Percentiles rank a stretch among this genome's conserved stretches.
Evolutionary conservation across 345 rosid species (phyloP).

Genomic region (Orychophragmus violaceus): DNA sequence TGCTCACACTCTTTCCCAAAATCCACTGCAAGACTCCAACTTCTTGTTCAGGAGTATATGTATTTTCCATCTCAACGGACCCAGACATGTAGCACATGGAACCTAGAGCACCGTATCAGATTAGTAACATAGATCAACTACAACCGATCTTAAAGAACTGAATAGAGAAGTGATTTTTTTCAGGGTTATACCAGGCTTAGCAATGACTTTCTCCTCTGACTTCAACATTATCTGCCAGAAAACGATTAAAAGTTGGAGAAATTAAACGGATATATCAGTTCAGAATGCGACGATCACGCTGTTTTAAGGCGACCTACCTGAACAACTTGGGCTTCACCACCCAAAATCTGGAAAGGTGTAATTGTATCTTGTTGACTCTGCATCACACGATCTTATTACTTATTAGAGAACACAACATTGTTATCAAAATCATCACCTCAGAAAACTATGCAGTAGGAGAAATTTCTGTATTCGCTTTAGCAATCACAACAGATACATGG

Average conservation of each 20-base stretch:
- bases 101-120: slow-evolving; percentile 34
- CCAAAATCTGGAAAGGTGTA: slow-evolving; percentile 88
- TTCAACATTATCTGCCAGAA: slow-evolving; percentile 79
- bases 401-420: not conserved
- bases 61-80: slow-evolving; percentile 81
- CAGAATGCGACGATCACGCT: not conserved
- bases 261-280: not conserved
- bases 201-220: slow-evolving; percentile 74
- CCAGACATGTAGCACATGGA: slow-evolving; percentile 99
- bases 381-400: slow-evolving; percentile 18
- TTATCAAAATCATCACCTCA: not conserved
- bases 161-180: not conserved
- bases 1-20: slow-evolving; percentile 81
- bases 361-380: slow-evolving; percentile 86
- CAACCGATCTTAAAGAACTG: not conserved
- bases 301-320: slow-evolving; percentile 48
- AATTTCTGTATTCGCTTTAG: not conserved
- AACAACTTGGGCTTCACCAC: slow-evolving; percentile 95
- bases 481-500: not conserved
- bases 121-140: not conserved
- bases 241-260: not conserved
- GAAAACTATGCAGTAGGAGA: not conserved
- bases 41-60: slow-evolving; percentile 82
- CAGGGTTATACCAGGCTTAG: slow-evolving; percentile 64
- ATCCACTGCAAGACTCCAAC: slow-evolving; percentile 95